Percentiles rank a stretch among this genome's conserved stretches.
phyloP scores from a whole-genome alignment of 345 rosid species.

The Microthlaspi erraticum region DNA sequence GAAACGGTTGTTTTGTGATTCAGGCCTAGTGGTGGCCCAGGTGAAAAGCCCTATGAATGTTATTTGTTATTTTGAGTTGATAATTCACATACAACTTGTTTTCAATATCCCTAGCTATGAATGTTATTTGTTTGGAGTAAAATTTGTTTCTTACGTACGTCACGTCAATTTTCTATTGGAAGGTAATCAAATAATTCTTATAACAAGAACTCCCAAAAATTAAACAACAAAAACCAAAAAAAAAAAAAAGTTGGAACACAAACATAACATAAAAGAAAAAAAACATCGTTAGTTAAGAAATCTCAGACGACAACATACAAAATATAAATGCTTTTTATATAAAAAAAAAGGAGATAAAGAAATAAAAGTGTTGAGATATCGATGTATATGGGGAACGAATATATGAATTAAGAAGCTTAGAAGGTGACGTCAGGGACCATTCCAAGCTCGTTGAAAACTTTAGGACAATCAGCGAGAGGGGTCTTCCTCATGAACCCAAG shows the following conservation, averaged over 20 bases:
- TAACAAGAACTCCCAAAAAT: slow-evolving; percentile 14
- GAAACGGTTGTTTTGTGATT: neutral
- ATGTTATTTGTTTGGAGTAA: neutral
- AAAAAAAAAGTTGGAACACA: neutral
- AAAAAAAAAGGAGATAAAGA: neutral
- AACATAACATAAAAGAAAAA: slow-evolving; percentile 7
- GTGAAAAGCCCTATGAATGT: neutral
- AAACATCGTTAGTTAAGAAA: slow-evolving; percentile 21
- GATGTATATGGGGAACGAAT: neutral
- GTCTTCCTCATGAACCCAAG: slow-evolving; percentile 63
- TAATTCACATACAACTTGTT: neutral
- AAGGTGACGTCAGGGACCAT: slow-evolving; percentile 41
- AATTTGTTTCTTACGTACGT: no score
- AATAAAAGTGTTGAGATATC: slow-evolving; percentile 12
- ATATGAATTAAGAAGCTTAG: slow-evolving; percentile 24
- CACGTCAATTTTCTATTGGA: neutral
- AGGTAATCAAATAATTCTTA: slow-evolving; percentile 29
- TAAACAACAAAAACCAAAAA: no score
- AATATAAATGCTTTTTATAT: slow-evolving; percentile 8
- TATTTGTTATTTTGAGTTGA: neutral
- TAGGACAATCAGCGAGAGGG: slow-evolving; percentile 53
- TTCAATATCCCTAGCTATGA: neutral
- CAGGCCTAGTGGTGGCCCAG: neutral
- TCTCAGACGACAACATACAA: slow-evolving; percentile 25
- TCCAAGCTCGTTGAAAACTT: slow-evolving; percentile 64